A percentile compares a stretch with the other conserved stretches of the same genome.
phyloP scores from a whole-genome alignment of 164 flowering plant species.

The Berberis thunbergii region DNA sequence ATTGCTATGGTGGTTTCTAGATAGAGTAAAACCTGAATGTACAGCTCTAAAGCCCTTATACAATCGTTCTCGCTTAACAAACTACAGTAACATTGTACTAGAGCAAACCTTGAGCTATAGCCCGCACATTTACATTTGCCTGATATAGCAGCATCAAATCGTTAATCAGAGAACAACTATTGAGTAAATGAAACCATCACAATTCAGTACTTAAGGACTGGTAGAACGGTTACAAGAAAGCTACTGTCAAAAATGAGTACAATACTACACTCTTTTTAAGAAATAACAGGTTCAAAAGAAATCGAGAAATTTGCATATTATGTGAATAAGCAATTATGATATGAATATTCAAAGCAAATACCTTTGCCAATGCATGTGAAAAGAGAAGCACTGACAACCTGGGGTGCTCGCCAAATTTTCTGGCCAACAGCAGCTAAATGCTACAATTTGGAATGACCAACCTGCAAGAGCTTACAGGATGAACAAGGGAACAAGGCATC shows the following conservation, averaged over 20 bases:
- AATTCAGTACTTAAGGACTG: too few species aligned
- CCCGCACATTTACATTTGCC: conserved; percentile 89
- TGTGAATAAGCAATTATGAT: too few species aligned
- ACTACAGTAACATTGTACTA: conserved; percentile 93
- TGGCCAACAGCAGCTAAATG: conserved; percentile 95
- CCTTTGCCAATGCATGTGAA: conserved; percentile 97
- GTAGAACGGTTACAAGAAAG: too few species aligned
- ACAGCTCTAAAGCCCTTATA: conserved; percentile 79
- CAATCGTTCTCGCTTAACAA: conserved; percentile 86
- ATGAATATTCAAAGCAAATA: too few species aligned
- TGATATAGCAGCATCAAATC: conserved; percentile 20
- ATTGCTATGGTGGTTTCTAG: conserved; percentile 84
- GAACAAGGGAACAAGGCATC: background rate
- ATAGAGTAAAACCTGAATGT: conserved; percentile 86
- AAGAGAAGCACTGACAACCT: conserved; percentile 95
- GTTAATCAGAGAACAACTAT: background rate
- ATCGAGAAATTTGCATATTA: too few species aligned
- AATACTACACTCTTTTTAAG: too few species aligned
- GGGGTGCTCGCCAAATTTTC: conserved; percentile 98
- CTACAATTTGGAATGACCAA: conserved; percentile 85
- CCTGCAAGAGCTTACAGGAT: conserved; percentile 30
- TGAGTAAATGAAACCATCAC: too few species aligned
- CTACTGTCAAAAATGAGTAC: too few species aligned
- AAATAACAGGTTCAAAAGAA: too few species aligned
- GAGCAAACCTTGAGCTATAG: conserved; percentile 96